Percentiles rank a stretch among this genome's conserved stretches.
Conservation (phyloP, 805 yeast genomes). For the Lipomyces spencermartinsiae region DNA sequence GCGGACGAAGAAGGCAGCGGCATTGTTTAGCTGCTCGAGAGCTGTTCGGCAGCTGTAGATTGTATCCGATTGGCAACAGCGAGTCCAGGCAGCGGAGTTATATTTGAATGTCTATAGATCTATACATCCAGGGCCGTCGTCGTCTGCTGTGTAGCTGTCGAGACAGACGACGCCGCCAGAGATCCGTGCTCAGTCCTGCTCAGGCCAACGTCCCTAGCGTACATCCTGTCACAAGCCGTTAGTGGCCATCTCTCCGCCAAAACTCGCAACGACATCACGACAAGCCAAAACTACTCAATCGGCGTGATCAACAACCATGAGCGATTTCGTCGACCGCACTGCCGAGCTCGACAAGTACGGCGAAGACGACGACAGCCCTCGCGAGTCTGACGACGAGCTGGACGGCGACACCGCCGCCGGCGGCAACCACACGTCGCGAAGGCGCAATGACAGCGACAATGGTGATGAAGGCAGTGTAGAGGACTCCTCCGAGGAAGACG, state of each 20-base stretch:
- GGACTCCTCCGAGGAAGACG: conserved; percentile 90
- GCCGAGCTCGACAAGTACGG: conserved; percentile 33
- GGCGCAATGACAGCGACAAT: conserved; percentile 47
- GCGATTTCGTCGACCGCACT: conserved; percentile 29
- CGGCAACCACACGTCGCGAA: conserved; percentile 26
- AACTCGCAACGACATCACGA: not conserved
- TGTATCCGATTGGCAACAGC: not conserved
- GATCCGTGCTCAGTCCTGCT: not conserved
- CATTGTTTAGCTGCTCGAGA: not conserved
- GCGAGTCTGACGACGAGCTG: conserved; percentile 53
- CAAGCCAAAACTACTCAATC: not conserved
- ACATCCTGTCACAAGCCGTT: not conserved
- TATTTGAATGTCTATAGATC: not conserved
- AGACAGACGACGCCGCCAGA: not conserved
- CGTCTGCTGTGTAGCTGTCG: not conserved
- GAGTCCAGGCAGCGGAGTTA: conserved; percentile 3
- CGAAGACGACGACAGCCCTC: conserved; percentile 40
- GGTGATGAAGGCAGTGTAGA: conserved; percentile 55
- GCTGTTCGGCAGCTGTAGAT: not conserved
- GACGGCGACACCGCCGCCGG: conserved; percentile 49
- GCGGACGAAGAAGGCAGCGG: conserved; percentile 12
- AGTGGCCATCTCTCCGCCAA: not conserved
- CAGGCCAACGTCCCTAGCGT: not conserved
- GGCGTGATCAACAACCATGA: conserved; percentile 15
- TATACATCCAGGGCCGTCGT: not conserved